Conservation (phyloP, 2,329 filamentous ascomycete genomes). For the Xylaria sp. region DNA sequence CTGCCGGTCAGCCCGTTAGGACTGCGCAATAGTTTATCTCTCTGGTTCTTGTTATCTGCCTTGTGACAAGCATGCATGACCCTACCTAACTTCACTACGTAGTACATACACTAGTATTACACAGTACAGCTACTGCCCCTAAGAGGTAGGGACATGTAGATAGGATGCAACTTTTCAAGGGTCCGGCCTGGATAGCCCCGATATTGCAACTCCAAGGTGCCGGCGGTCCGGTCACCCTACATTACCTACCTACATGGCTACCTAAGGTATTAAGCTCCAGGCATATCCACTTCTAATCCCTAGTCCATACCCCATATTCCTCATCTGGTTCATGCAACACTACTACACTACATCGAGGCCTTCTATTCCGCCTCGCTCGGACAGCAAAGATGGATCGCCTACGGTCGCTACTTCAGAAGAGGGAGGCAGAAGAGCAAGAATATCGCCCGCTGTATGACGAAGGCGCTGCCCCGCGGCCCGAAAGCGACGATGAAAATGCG, state of each 20-base stretch:
- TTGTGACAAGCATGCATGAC: conserved; percentile 36
- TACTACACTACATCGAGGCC: conserved; percentile 10
- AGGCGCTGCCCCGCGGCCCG: conserved; percentile 27
- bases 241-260: background rate
- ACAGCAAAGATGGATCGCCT: conserved; percentile 53
- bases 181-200: too few species aligned
- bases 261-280: conserved; percentile 17
- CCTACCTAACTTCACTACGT: background rate
- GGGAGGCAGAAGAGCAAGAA: conserved; percentile 47
- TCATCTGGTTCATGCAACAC: conserved; percentile 21
- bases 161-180: too few species aligned
- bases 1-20: background rate
- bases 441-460: conserved; percentile 52
- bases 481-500: conserved; percentile 51
- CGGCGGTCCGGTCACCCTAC: background rate
- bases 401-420: conserved; percentile 52
- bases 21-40: conserved; percentile 28
- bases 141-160: too few species aligned
- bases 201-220: background rate
- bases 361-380: conserved; percentile 12
- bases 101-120: background rate
- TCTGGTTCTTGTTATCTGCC: conserved; percentile 22
- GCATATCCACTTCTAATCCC: conserved; percentile 11
- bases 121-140: too few species aligned
- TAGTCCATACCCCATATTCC: background rate